Percentiles rank a stretch among this genome's conserved stretches.
These are phyloP conservation scores for Zopfochytrium polystomum DNA, from an alignment of 371 early-diverging fungal species.

Conservation along the genomic window DNA sequence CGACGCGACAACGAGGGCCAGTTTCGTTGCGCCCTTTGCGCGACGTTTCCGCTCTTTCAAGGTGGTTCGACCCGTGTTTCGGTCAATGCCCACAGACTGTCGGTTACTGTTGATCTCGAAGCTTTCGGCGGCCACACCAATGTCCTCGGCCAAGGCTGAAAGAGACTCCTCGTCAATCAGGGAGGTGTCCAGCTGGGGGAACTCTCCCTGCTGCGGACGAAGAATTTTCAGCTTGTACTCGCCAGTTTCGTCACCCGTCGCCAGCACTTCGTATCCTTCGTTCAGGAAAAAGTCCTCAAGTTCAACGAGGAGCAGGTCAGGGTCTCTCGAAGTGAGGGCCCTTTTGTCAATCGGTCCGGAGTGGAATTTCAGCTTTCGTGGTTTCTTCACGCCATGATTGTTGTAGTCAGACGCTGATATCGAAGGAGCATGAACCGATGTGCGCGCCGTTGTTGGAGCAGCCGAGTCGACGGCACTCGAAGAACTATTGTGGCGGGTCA, in stretches of 20 bases:
- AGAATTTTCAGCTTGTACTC: conserved; percentile 25
- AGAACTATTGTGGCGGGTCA: no score
- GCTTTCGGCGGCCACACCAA: neutral
- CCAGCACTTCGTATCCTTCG: conserved; percentile 37
- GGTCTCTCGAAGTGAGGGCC: conserved; percentile 36
- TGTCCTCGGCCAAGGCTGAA: neutral
- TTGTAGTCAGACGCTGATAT: no score
- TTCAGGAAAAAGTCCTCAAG: conserved; percentile 23
- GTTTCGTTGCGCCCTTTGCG: no score
- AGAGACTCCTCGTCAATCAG: no score
- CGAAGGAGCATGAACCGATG: no score
- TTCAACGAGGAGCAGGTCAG: conserved; percentile 31
- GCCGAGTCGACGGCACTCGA: no score
- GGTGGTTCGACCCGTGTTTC: no score
- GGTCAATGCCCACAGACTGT: no score
- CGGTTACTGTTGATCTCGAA: neutral
- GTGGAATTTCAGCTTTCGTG: conserved; percentile 18
- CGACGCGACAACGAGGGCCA: conserved; percentile 28
- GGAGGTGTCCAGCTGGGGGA: neutral
- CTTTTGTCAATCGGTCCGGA: conserved; percentile 47
- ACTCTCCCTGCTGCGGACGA: conserved; percentile 11
- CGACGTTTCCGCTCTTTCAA: no score
- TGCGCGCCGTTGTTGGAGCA: no score
- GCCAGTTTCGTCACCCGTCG: conserved; percentile 14
- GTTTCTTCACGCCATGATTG: no score